A percentile compares a stretch with the other conserved stretches of the same genome.
Evolutionary conservation across 345 rosid species (phyloP).

Genomic region (rapeseed (Brassica napus)): DNA sequence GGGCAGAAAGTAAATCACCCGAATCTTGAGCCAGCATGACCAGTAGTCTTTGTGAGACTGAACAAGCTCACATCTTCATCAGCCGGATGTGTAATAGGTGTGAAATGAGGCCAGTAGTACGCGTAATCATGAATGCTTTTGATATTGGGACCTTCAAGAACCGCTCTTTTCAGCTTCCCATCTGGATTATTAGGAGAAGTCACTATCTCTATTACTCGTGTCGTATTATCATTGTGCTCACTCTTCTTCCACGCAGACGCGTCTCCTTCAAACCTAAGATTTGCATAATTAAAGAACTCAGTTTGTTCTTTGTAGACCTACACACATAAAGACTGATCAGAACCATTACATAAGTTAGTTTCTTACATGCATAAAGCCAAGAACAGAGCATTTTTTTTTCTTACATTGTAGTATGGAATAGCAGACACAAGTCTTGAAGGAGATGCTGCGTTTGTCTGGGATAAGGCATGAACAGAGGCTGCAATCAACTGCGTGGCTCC

Average conservation of each 20-base stretch:
- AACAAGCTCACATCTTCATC: conserved; percentile 58
- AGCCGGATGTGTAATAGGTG: conserved; percentile 57
- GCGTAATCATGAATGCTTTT: conserved; percentile 62
- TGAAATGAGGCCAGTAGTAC: conserved; percentile 77
- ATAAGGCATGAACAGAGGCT: conserved; percentile 65
- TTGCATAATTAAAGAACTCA: conserved; percentile 43
- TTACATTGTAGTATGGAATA: conserved; percentile 57
- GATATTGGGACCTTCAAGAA: conserved; percentile 55
- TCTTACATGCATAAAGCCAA: neutral
- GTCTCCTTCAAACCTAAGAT: conserved; percentile 57
- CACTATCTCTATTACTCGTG: conserved; percentile 57
- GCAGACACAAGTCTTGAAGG: conserved; percentile 55
- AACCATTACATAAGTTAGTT: neutral
- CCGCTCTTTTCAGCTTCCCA: conserved; percentile 52
- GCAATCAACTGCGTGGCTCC: conserved; percentile 70
- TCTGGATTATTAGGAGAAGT: conserved; percentile 86
- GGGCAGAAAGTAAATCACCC: conserved; percentile 6
- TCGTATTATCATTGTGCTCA: conserved; percentile 30
- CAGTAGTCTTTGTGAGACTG: conserved; percentile 53
- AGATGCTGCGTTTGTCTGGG: conserved; percentile 44
- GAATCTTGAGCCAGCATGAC: conserved; percentile 65
- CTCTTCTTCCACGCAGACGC: conserved; percentile 30
- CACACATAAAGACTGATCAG: neutral
- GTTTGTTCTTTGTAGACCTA: conserved; percentile 52
- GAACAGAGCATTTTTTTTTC: conserved; percentile 13